Evolutionary conservation across 257 asterid genomes (phyloP), one percentile per base, ranked within the genome.

Genomic region (Penstemon barbatus): DNA sequence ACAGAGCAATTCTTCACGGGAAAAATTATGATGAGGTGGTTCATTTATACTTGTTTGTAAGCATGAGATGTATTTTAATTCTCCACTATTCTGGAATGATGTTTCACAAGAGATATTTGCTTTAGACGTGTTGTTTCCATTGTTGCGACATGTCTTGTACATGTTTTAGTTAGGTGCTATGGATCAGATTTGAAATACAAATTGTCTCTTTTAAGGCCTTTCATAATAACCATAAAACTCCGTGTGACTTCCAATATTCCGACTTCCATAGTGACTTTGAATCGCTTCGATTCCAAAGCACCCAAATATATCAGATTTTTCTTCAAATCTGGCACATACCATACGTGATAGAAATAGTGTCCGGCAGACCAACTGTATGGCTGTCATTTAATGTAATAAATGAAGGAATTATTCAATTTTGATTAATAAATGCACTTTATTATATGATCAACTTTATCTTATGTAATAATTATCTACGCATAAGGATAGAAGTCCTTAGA

Each of bases 21-120:
- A 86, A 75, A 75, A 69, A 75, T 71, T 67, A 70, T 65, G 87
- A 79, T 65, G 87, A 86, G 89, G 92, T 83, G 74, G 66, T 71
- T 58, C 44, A 3, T 12, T 79, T 73, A 49, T 71, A 55, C 66
- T 57, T 42, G 2, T 50, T 6, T 48, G 43, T 71, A 3, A 25
- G 53, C 40, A 45, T 66, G 49, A 37, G 40, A 52, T 69, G n/a
- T 45, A n/a, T n/a, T n/a, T 71, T 66, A 61, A 8, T 41, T 55
- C 76, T 42, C 63, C 77, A 67, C n/a, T 66, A 69, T 36, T 72
- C 69, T 62, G 36, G 59, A 67, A 65, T 8, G 6, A 40, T 65
- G 40, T 71, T 53, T 66, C 12, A 68, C 55, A 33, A 57, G 50
- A 67, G 56, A 46, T 66, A 56, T 38, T 42, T 67, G 54, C 39